These are phyloP conservation scores for Casuarina glauca DNA, from an alignment of 306 rosid species.

Conservation along the genomic window DNA sequence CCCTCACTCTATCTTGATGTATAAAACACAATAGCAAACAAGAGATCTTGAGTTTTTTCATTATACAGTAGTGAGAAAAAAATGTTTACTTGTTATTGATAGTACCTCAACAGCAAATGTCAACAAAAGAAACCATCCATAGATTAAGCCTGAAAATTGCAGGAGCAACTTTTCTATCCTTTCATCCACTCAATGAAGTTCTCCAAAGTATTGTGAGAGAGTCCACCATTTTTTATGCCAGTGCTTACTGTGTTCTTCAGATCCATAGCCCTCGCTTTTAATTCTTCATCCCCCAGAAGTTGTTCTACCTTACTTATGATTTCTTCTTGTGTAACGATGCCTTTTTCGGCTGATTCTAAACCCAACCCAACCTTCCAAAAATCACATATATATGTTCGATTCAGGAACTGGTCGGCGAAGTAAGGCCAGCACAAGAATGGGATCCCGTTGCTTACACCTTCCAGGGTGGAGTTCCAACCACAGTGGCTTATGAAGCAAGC, in stretches of 20 bases:
- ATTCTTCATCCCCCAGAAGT: slow-evolving; percentile 37
- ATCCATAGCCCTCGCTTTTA: slow-evolving; percentile 34
- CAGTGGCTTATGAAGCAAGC: slow-evolving; percentile 82
- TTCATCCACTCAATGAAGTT: slow-evolving; percentile 64
- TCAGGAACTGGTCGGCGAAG: slow-evolving; percentile 63
- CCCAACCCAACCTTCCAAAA: slow-evolving; percentile 63
- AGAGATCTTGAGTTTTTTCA: background rate
- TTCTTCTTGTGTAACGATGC: slow-evolving; percentile 41
- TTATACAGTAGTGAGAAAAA: background rate
- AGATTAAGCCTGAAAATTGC: background rate
- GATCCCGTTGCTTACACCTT: slow-evolving; percentile 59
- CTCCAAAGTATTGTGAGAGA: slow-evolving; percentile 39
- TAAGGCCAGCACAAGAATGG: slow-evolving; percentile 78
- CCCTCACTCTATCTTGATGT: no score
- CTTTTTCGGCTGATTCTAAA: slow-evolving; percentile 35
- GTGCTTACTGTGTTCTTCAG: slow-evolving; percentile 42
- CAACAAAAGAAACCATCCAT: background rate
- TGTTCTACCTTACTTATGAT: slow-evolving; percentile 43
- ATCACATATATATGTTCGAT: slow-evolving; percentile 60
- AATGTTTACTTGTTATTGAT: background rate
- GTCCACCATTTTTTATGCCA: slow-evolving; percentile 41
- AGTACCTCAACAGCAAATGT: background rate
- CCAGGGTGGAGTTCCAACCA: slow-evolving; percentile 76
- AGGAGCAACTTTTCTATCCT: slow-evolving; percentile 7
- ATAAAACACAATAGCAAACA: no score